These are phyloP conservation scores for Panaeolus papilionaceus DNA, from an alignment of 768 basidiomycete genomes.

Conservation along the genomic window DNA sequence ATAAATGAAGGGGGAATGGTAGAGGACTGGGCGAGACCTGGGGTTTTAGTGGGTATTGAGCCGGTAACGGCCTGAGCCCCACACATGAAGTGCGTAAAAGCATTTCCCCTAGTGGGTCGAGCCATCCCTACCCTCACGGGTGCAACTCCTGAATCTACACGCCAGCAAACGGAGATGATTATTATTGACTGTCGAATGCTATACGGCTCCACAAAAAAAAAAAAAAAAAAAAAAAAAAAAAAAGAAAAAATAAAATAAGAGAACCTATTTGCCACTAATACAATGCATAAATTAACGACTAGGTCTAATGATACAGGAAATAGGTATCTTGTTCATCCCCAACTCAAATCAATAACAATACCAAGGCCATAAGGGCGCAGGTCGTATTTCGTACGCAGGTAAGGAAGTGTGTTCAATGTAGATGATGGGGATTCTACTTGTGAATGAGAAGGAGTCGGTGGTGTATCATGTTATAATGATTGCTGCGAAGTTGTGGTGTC, in stretches of 20 bases:
- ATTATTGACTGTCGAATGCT: too few species aligned
- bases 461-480: neutral
- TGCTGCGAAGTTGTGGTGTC: neutral
- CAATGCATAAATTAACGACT: slow-evolving; percentile 11
- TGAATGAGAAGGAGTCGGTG: neutral
- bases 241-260: neutral
- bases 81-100: too few species aligned
- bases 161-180: too few species aligned
- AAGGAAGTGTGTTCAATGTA: slow-evolving; percentile 20
- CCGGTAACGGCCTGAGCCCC: too few species aligned
- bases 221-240: too few species aligned
- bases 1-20: too few species aligned
- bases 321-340: slow-evolving; percentile 42
- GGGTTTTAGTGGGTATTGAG: too few species aligned
- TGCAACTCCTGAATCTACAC: too few species aligned
- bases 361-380: slow-evolving; percentile 75
- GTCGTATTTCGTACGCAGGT: slow-evolving; percentile 66
- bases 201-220: too few species aligned
- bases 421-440: neutral
- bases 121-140: too few species aligned
- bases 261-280: neutral
- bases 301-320: slow-evolving; percentile 2
- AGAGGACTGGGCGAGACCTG: too few species aligned
- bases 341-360: slow-evolving; percentile 77
- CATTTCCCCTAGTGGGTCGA: too few species aligned